These are phyloP conservation scores for Russula lepida DNA, from an alignment of 768 basidiomycete species.

Conservation along the genomic window DNA sequence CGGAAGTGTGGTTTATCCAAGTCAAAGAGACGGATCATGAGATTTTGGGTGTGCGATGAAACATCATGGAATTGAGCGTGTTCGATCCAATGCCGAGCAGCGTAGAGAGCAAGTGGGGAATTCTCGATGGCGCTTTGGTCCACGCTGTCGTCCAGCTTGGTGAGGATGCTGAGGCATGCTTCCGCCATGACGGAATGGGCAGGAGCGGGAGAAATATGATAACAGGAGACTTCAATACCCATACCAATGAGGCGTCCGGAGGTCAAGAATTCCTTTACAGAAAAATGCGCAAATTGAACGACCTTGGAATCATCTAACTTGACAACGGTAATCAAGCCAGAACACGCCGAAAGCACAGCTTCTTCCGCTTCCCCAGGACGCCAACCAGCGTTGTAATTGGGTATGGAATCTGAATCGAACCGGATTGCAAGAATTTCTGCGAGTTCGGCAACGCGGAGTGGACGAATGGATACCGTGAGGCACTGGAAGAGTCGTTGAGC, in stretches of 20 bases:
- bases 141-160: background rate
- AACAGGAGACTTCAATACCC: background rate
- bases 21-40: background rate
- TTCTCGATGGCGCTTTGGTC: background rate
- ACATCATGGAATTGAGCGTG: background rate
- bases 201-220: background rate
- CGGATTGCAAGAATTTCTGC: conserved; percentile 5
- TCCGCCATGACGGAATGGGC: background rate
- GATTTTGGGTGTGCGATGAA: background rate
- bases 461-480: background rate
- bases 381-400: background rate
- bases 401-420: background rate
- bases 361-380: background rate
- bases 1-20: background rate
- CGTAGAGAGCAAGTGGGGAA: background rate
- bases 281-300: conserved; percentile 4
- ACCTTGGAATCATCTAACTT: background rate
- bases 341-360: conserved; percentile 1
- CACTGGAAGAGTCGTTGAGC: background rate
- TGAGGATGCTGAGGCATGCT: background rate
- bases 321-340: background rate
- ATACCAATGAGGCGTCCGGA: background rate
- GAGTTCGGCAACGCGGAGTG: conserved; percentile 5
- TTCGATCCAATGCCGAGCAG: conserved; percentile 2
- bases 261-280: conserved; percentile 6